Conservation (phyloP, 768 basidiomycete genomes). For the Xerocomellus dryophilus region DNA sequence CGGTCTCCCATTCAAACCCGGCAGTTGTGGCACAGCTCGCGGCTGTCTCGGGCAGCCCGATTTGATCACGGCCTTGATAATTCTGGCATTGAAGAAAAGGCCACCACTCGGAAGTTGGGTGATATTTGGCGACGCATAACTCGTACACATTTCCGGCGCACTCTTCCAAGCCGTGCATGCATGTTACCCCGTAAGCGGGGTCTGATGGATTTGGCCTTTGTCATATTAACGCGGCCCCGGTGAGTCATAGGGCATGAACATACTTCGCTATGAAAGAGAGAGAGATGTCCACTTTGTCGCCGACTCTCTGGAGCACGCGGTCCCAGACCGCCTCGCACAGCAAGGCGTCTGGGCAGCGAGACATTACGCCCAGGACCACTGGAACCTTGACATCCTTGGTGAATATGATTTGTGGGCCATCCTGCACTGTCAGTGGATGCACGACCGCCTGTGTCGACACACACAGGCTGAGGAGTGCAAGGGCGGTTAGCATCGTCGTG, state of each 20-base stretch:
- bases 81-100: slow-evolving; percentile 80
- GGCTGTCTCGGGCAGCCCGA: slow-evolving; percentile 66
- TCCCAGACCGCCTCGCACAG: slow-evolving; percentile 79
- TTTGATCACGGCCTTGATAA: slow-evolving; percentile 51
- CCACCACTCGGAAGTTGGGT: slow-evolving; percentile 67
- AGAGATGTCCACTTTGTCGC: slow-evolving; percentile 62
- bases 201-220: slow-evolving; percentile 61
- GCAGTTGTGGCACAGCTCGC: slow-evolving; percentile 61
- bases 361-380: slow-evolving; percentile 61
- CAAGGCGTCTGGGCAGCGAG: slow-evolving; percentile 77
- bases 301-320: slow-evolving; percentile 59
- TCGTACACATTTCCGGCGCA: slow-evolving; percentile 90
- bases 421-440: slow-evolving; percentile 22
- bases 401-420: slow-evolving; percentile 9
- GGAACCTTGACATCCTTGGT: slow-evolving; percentile 41
- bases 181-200: slow-evolving; percentile 71
- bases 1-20: slow-evolving; percentile 65
- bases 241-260: slow-evolving; percentile 28
- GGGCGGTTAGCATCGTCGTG: slow-evolving; percentile 21
- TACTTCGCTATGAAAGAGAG: slow-evolving; percentile 75
- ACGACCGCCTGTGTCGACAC: slow-evolving; percentile 11
- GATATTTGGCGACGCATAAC: slow-evolving; percentile 70
- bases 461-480: slow-evolving; percentile 20
- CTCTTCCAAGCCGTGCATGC: slow-evolving; percentile 77
- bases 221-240: slow-evolving; percentile 10